Percentiles rank a stretch among this genome's conserved stretches.
phyloP scores from a whole-genome alignment of 2,329 filamentous ascomycete species.

The Microdochium paspali region DNA sequence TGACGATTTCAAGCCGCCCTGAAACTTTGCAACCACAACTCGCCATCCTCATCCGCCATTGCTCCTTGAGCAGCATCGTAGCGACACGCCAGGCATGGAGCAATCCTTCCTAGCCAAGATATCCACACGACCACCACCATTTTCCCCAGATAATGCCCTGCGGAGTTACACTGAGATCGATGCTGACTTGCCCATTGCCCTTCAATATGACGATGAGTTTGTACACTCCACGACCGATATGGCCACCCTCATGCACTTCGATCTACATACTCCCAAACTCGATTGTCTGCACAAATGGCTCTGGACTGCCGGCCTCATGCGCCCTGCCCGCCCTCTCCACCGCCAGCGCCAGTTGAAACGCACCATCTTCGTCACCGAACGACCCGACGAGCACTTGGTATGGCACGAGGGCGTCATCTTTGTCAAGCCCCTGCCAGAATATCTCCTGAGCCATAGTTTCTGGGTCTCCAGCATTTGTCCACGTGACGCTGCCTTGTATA shows the following conservation, averaged over 20 bases:
- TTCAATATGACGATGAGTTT: not conserved
- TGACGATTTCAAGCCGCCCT: too few species aligned
- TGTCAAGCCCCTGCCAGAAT: slow-evolving; percentile 18
- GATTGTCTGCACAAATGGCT: slow-evolving; percentile 8
- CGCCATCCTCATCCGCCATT: too few species aligned
- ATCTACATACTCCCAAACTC: slow-evolving; percentile 8
- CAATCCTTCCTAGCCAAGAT: too few species aligned
- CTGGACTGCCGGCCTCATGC: slow-evolving; percentile 11
- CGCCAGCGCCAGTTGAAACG: slow-evolving; percentile 15
- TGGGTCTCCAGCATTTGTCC: slow-evolving; percentile 13
- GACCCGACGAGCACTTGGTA: slow-evolving; percentile 18
- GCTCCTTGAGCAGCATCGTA: too few species aligned
- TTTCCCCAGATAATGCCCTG: not conserved
- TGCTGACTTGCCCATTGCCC: not conserved
- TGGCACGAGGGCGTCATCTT: slow-evolving; percentile 11
- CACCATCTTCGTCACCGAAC: slow-evolving; percentile 17
- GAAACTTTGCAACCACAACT: too few species aligned
- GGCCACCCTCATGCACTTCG: slow-evolving; percentile 3
- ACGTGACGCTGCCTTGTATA: slow-evolving; percentile 11
- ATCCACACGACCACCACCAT: not conserved
- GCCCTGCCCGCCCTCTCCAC: slow-evolving; percentile 13
- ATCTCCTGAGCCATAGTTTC: slow-evolving; percentile 13
- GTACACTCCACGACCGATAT: not conserved
- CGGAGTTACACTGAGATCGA: not conserved
- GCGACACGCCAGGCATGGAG: too few species aligned